Percentiles rank a stretch among this genome's conserved stretches.
Conservation (phyloP, 768 basidiomycete genomes). For the Mycena kentingensis region DNA sequence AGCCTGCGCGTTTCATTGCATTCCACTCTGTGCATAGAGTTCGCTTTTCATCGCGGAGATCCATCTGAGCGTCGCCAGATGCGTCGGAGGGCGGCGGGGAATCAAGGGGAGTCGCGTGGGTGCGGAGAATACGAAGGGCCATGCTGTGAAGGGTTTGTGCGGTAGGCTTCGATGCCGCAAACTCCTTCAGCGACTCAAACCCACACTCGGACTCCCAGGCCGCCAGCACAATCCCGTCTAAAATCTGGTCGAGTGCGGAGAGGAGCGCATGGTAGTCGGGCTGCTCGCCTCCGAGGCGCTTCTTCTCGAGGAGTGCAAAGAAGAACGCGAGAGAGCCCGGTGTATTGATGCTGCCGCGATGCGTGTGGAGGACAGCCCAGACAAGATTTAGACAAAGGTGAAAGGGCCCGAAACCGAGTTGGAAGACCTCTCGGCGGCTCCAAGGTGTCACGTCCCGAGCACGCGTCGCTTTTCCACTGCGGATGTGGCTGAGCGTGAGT, state of each 20-base stretch:
- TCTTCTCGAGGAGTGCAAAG: constrained; percentile 35
- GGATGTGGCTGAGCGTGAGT: constrained; percentile 30
- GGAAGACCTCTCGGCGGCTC: constrained; percentile 25
- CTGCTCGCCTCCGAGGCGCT: constrained; percentile 31
- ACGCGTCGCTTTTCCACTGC: constrained; percentile 19
- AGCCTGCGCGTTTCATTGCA: no score
- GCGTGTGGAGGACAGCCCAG: constrained; percentile 32
- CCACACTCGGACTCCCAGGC: constrained; percentile 33
- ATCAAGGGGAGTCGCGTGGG: constrained; percentile 25
- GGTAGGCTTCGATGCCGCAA: constrained; percentile 30
- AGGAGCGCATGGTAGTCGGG: constrained; percentile 39
- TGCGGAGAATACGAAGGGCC: constrained; percentile 24
- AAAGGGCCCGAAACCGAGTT: constrained; percentile 34
- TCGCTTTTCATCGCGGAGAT: no score
- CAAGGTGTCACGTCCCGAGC: constrained; percentile 26
- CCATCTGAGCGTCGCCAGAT: constrained; percentile 20
- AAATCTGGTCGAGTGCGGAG: constrained; percentile 31
- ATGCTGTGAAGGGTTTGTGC: constrained; percentile 19
- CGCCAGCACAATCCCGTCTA: constrained; percentile 34
- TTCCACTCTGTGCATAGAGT: no score
- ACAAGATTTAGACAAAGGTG: constrained; percentile 38
- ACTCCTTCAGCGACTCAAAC: constrained; percentile 7
- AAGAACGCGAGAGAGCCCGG: constrained; percentile 32
- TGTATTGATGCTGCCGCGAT: constrained; percentile 29
- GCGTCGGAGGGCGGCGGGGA: not conserved